Percentiles rank a stretch among this genome's conserved stretches.
Evolutionary conservation across 805 yeast species (phyloP).

Genomic region (Candida chilensis): DNA sequence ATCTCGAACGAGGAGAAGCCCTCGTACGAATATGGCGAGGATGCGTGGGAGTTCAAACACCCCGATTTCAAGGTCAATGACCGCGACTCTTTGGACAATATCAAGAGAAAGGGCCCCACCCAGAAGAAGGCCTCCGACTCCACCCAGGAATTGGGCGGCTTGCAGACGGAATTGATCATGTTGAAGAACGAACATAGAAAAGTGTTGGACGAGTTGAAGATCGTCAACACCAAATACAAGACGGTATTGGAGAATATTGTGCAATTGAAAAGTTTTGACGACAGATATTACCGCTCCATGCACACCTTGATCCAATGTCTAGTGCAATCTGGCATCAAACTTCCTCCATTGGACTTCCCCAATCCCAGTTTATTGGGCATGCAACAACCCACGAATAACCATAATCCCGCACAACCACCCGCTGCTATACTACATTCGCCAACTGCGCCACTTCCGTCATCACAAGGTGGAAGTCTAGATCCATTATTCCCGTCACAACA

Average conservation of each 20-base stretch:
- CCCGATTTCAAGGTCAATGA: slow-evolving; percentile 78
- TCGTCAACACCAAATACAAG: slow-evolving; percentile 49
- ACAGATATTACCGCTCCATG: slow-evolving; percentile 45
- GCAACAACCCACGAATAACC: slow-evolving; percentile 8
- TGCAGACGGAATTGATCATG: slow-evolving; percentile 20
- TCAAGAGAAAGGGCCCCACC: slow-evolving; percentile 72
- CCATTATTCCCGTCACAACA: slow-evolving; percentile 4
- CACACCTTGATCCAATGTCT: slow-evolving; percentile 39
- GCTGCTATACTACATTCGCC: slow-evolving; percentile 1
- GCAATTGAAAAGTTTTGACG: slow-evolving; percentile 46
- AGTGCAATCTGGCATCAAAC: slow-evolving; percentile 49
- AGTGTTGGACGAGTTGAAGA: slow-evolving; percentile 22
- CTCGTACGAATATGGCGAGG: slow-evolving; percentile 53
- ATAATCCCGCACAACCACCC: slow-evolving; percentile 1
- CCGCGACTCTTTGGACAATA: slow-evolving; percentile 73
- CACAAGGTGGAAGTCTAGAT: slow-evolving; percentile 3
- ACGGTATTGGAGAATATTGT: slow-evolving; percentile 55
- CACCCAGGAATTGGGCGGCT: slow-evolving; percentile 6
- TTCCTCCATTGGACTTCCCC: slow-evolving; percentile 59
- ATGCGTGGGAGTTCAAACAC: slow-evolving; percentile 93
- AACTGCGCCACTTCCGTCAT: slow-evolving; percentile 2
- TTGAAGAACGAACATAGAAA: slow-evolving; percentile 25
- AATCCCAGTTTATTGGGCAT: slow-evolving; percentile 16
- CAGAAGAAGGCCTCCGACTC: slow-evolving; percentile 27
- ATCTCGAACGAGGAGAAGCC: slow-evolving; percentile 51